These are phyloP conservation scores for Alternaria atra DNA, from an alignment of 2,329 filamentous ascomycete species.

Conservation along the genomic window DNA sequence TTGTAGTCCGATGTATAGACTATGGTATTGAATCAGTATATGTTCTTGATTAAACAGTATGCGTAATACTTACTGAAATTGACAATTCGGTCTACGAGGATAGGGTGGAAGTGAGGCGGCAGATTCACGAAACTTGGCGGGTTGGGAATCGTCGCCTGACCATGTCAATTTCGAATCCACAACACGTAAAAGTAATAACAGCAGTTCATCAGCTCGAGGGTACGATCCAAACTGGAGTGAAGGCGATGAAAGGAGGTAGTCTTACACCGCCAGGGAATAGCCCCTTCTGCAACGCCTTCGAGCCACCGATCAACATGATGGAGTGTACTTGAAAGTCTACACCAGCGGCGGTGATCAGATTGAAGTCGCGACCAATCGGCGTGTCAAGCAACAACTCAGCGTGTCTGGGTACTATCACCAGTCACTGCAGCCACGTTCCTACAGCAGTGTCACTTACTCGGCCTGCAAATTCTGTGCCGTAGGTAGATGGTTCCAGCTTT, in stretches of 20 bases:
- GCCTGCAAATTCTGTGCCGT: background rate
- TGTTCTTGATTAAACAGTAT: background rate
- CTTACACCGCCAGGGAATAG: conserved; percentile 19
- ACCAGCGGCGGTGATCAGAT: conserved; percentile 13
- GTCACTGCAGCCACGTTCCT: background rate
- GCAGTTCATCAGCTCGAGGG: background rate
- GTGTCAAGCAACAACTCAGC: conserved; percentile 6
- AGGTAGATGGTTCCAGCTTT: background rate
- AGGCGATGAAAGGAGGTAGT: background rate
- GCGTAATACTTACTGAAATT: conserved; percentile 9
- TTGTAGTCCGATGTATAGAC: conserved; percentile 24
- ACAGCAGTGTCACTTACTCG: background rate
- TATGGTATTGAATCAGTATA: background rate
- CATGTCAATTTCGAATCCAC: background rate
- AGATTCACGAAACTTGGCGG: conserved; percentile 8
- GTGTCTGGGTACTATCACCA: background rate
- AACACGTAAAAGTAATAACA: background rate
- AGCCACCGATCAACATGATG: conserved; percentile 22
- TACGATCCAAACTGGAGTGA: background rate
- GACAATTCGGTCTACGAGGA: conserved; percentile 21
- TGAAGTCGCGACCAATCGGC: conserved; percentile 22
- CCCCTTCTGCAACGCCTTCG: conserved; percentile 15
- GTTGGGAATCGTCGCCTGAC: background rate
- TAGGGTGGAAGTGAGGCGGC: conserved; percentile 14
- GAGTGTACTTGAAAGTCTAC: conserved; percentile 23